Evolutionary conservation across 306 rosid species (phyloP), one percentile per base, ranked within the genome.

Genomic region (peach (Prunus persica)): DNA sequence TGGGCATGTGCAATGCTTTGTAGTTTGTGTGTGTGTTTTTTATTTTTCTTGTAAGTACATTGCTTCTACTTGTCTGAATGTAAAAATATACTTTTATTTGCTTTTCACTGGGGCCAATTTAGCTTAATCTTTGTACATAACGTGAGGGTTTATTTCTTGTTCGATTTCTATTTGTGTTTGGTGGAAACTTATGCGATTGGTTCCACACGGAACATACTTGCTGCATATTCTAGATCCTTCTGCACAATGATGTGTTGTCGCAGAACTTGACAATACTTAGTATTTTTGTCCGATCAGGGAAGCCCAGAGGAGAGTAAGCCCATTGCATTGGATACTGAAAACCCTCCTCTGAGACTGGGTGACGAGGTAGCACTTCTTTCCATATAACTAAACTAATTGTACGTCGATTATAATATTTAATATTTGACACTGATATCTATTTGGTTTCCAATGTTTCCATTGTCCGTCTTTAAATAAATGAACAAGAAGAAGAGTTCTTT

Each of bases 301-400:
- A 85, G 83, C 81, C 85, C 83, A 19, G 84, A 69, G 69, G 93
- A 87, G 79, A 77, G 27, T 46, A 88, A 88, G 80, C 88, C 88
- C 55, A 49, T 70, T 60, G 65, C 61, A 72, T 24, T 85, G 75
- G 85, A 85, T 65, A 79, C 82, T 52, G 75, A 71, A 71, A 77
- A 71, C 24, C 80, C 86, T 24, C 80, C 85, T 24, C 38, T 73
- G 78, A 73, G 55, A 67, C 71, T 70, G 46, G 75, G 74, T 75
- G 89, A 69, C 71, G 91, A 90, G 92, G 96, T 88, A 77, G 28
- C 38, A 49, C n/a, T 24, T 71, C 24, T 70, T 11, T 43, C 27
- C 50, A 10, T 11, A 28, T 46, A 38, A 43, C 65, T 51, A 22
- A 74, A 75, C 28, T 43, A 14, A 27, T n/a, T 18, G 12, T 47